phyloP scores from a whole-genome alignment of 139 green algal genomes.

The Prasinococcaceae sp. region DNA sequence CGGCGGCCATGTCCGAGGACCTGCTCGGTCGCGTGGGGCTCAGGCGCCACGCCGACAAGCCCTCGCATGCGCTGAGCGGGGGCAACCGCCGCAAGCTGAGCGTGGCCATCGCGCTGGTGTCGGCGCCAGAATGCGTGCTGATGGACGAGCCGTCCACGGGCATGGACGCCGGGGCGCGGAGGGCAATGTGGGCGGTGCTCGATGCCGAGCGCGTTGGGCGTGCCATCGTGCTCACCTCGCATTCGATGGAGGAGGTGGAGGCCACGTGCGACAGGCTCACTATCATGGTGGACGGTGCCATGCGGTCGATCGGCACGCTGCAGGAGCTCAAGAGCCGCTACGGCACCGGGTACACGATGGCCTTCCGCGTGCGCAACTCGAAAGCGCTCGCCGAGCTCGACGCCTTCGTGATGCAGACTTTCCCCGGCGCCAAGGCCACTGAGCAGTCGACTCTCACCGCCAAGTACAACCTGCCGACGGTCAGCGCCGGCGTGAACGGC shows the following conservation, averaged over 20 bases:
- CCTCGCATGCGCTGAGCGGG: conserved; percentile 21
- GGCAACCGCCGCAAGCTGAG: conserved; percentile 35
- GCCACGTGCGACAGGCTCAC: conserved; percentile 58
- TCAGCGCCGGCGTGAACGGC: conserved; percentile 2
- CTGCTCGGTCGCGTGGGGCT: conserved; percentile 16
- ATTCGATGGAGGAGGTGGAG: conserved; percentile 86
- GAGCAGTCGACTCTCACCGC: conserved; percentile 10
- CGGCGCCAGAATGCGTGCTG: conserved; percentile 13
- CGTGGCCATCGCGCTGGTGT: conserved; percentile 41
- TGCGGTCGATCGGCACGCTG: conserved; percentile 54
- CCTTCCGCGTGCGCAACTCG: not conserved
- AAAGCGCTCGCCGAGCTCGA: not conserved
- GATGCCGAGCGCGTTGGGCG: conserved; percentile 10
- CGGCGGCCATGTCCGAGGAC: not conserved
- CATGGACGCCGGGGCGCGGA: conserved; percentile 67
- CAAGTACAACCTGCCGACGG: conserved; percentile 9
- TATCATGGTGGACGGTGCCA: conserved; percentile 59
- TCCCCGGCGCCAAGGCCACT: conserved; percentile 7
- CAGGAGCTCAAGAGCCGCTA: conserved; percentile 67
- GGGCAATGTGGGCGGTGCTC: conserved; percentile 83
- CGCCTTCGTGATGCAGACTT: conserved; percentile 3
- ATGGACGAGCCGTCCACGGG: conserved; percentile 66
- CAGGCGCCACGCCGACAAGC: conserved; percentile 7
- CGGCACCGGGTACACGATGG: conserved; percentile 20
- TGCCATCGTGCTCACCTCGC: conserved; percentile 53